Evolutionary conservation across 2,329 filamentous ascomycete genomes (phyloP).

Genomic region (Trichoderma atroviride): DNA sequence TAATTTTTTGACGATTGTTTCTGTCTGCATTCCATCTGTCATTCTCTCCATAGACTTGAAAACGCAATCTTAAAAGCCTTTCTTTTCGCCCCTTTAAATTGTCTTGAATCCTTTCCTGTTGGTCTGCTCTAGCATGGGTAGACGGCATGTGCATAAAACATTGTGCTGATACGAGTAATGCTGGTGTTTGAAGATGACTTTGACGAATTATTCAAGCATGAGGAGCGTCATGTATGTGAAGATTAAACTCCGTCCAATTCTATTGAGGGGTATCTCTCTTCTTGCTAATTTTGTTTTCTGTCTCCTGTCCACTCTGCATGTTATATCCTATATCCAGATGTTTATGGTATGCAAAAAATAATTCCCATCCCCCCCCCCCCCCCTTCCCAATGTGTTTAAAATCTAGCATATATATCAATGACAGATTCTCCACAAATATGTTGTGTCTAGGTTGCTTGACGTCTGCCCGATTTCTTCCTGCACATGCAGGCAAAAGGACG

Average conservation of each 20-base stretch:
- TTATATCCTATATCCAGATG: background rate
- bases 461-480: background rate
- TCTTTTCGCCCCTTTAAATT: background rate
- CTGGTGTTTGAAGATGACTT: background rate
- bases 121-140: conserved; percentile 4
- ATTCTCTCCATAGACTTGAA: conserved; percentile 22
- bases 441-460: background rate
- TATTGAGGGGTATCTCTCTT: conserved; percentile 37
- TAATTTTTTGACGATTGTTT: conserved; percentile 25
- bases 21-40: conserved; percentile 25
- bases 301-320: conserved; percentile 26
- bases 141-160: background rate
- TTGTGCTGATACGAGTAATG: background rate
- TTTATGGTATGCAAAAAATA: background rate
- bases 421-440: background rate
- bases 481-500: background rate
- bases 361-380: background rate
- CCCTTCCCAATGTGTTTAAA: background rate
- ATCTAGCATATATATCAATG: background rate
- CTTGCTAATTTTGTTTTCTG: conserved; percentile 31
- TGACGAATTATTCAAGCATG: background rate
- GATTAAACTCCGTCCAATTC: conserved; percentile 34
- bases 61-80: conserved; percentile 10
- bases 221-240: conserved; percentile 14
- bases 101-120: background rate